Evolutionary conservation across 768 basidiomycete species (phyloP).

Genomic region (Lentinula sp.): DNA sequence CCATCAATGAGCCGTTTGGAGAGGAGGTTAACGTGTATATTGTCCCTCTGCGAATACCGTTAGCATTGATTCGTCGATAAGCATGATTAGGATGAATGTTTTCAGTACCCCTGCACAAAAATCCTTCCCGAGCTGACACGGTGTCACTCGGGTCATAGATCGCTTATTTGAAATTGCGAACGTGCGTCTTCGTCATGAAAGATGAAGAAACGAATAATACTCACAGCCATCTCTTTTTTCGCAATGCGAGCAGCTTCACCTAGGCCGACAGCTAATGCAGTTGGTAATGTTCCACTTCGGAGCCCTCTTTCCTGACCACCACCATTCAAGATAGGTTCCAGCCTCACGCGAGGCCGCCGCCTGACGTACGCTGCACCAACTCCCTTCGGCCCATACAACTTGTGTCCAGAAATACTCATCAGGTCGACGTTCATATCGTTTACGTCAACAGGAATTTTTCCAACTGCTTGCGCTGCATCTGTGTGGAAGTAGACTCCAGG

Average conservation of each 20-base stretch:
- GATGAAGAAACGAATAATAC: slow-evolving; percentile 27
- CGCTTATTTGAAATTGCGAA: slow-evolving; percentile 26
- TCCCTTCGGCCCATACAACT: slow-evolving; percentile 97
- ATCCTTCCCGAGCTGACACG: slow-evolving; percentile 54
- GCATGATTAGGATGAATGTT: slow-evolving; percentile 1
- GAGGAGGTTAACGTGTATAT: slow-evolving; percentile 62
- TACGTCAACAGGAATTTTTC: slow-evolving; percentile 89
- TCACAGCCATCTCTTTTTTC: slow-evolving; percentile 86
- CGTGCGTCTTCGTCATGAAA: slow-evolving; percentile 35
- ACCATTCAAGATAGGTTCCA: slow-evolving; percentile 93
- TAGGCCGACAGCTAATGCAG: slow-evolving; percentile 83
- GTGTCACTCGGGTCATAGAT: slow-evolving; percentile 40
- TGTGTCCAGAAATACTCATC: slow-evolving; percentile 95
- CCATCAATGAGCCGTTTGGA: slow-evolving; percentile 76
- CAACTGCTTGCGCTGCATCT: slow-evolving; percentile 93
- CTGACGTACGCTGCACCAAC: slow-evolving; percentile 93
- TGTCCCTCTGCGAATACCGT: slow-evolving; percentile 58
- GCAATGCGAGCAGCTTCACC: slow-evolving; percentile 95
- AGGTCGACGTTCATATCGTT: slow-evolving; percentile 94
- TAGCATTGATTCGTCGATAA: slow-evolving; percentile 8
- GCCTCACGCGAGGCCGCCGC: slow-evolving; percentile 82
- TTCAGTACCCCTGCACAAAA: slow-evolving; percentile 94
- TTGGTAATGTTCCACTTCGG: slow-evolving; percentile 89
- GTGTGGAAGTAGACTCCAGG: slow-evolving; percentile 94
- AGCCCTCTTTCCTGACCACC: slow-evolving; percentile 97